phyloP scores from a whole-genome alignment of 208 protist genomes.

The Wallacemonas sp. region DNA sequence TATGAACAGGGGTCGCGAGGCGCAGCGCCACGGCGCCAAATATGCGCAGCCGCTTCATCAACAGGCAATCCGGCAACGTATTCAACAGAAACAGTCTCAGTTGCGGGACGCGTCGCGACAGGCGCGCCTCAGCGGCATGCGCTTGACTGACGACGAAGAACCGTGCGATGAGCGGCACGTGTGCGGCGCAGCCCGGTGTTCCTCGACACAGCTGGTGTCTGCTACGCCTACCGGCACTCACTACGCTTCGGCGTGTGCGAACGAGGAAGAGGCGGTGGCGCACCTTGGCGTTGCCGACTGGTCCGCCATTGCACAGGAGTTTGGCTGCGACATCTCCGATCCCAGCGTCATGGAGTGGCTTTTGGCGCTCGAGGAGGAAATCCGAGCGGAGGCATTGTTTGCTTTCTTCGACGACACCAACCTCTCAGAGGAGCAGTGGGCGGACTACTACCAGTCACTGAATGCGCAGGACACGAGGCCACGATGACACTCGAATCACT shows the following conservation, averaged over 20 bases:
- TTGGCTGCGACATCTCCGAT: constrained; percentile 53
- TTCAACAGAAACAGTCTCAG: constrained; percentile 40
- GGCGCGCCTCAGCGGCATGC: constrained; percentile 15
- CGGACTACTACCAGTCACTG: constrained; percentile 2
- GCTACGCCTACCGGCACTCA: background rate
- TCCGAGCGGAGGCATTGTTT: constrained; percentile 42
- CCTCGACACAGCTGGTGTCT: too few species aligned
- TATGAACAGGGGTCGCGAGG: background rate
- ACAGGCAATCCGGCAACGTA: constrained; percentile 51
- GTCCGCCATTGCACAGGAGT: constrained; percentile 47
- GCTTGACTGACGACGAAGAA: background rate
- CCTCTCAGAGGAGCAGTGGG: constrained; percentile 4
- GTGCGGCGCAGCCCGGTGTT: too few species aligned
- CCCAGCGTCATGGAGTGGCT: constrained; percentile 56
- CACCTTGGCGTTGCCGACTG: constrained; percentile 29
- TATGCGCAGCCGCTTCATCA: constrained; percentile 18
- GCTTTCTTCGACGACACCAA: constrained; percentile 1
- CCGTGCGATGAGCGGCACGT: too few species aligned
- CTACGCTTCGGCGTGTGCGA: background rate
- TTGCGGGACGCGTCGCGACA: constrained; percentile 19
- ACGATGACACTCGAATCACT: too few species aligned
- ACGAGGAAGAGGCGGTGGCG: background rate
- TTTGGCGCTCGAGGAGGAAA: constrained; percentile 75
- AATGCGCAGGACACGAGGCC: background rate
- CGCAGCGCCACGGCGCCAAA: constrained; percentile 1